Evolutionary conservation across 2,329 filamentous ascomycete genomes (phyloP).

Genomic region (Sarocladium brachiariae): DNA sequence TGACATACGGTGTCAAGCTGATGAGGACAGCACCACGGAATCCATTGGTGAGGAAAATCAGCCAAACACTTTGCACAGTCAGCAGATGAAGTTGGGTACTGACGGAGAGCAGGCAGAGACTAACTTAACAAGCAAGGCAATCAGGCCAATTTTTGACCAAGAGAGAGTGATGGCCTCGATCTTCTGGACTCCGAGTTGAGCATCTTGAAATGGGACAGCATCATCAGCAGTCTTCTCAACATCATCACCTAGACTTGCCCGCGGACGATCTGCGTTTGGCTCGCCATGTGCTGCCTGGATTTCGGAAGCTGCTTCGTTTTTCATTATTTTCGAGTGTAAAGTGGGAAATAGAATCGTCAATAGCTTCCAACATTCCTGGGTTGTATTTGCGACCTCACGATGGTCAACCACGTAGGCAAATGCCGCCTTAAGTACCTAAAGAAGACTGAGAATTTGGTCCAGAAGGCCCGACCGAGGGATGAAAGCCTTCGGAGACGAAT

Average conservation of each 20-base stretch:
- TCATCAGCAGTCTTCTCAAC: constrained; percentile 11
- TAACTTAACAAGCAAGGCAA: constrained; percentile 24
- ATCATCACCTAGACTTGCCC: constrained; percentile 11
- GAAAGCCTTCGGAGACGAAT: too few species aligned
- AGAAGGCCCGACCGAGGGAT: too few species aligned
- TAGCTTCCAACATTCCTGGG: too few species aligned
- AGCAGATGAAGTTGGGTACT: constrained; percentile 6
- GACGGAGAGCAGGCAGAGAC: constrained; percentile 10
- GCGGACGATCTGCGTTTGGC: not conserved
- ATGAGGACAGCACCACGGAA: constrained; percentile 35
- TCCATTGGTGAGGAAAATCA: constrained; percentile 44
- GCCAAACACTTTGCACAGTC: constrained; percentile 30
- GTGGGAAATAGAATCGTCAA: too few species aligned
- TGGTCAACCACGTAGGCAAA: too few species aligned
- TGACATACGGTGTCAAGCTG: constrained; percentile 38
- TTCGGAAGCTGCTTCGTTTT: not conserved
- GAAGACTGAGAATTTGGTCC: too few species aligned
- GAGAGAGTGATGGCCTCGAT: constrained; percentile 34
- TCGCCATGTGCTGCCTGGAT: not conserved
- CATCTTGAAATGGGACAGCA: constrained; percentile 16
- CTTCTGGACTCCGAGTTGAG: constrained; percentile 31
- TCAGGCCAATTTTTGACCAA: constrained; percentile 32
- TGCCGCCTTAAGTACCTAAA: too few species aligned
- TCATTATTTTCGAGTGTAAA: too few species aligned
- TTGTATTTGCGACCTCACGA: too few species aligned